Base-by-base conservation (phyloP, 371 early-diverging fungal species). In the Apophysomyces sp. region DNA sequence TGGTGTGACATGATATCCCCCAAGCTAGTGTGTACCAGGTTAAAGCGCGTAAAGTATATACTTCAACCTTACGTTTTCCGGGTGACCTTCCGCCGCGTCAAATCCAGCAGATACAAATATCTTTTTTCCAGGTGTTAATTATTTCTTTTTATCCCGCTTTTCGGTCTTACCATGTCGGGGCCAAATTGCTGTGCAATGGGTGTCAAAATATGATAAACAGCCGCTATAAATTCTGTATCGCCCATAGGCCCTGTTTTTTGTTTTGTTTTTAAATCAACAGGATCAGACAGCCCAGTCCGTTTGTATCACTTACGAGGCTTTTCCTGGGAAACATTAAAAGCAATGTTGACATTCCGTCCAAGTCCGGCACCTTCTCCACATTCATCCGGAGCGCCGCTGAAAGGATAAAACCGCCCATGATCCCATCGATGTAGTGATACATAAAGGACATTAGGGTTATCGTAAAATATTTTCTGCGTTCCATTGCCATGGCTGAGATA, bases 371-470 rank as follows among this genome's bases (percentile, higher is more conserved):
- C 82, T 34, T 78, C 75, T 24, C 85, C 86, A 62, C 84, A 84
- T 64, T 82, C 85, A 52, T 78, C 73, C 2, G 85, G 85, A 3
- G 80, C 76, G 6, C 85, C 87, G 13, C 75, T 83, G 31, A 80
- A 83, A 2, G 87, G 88, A 62, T 87, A 86, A 61, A 87, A 88
- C 30, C 76, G 67, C 8, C 86, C 86, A 15, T 80, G 61, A 41
- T 88, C 87, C 84, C 86, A 86, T 54, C 88, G 80, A 73, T 88
- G 88, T 6, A 88, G 66, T 27, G 85, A 84, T 18, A 88, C 82
- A 51, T 86, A 88, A n/a, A 88, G 63, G 11, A 88, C 87, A 52
- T 86, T 80, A 37, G 86, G 86, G 52, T 84, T 83, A 52, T 85
- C 78, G 49, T 84, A 86, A 68, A 88, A 88, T 53, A 83, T 83